Percentiles rank a stretch among this genome's conserved stretches.
phyloP scores from a whole-genome alignment of 176 grass and related monocot genomes.

The Microstegium vimineum region DNA sequence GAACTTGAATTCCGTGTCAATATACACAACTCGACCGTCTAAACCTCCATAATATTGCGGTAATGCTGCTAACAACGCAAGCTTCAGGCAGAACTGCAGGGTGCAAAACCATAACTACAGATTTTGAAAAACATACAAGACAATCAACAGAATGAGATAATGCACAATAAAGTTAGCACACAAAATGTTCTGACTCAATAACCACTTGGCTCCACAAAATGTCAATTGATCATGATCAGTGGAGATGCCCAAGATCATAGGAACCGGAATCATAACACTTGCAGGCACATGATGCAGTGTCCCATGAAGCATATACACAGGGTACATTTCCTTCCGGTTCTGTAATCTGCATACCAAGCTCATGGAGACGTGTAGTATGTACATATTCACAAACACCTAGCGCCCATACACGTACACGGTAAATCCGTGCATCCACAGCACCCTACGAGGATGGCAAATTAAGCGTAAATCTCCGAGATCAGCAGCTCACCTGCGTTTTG shows the following conservation, averaged over 20 bases:
- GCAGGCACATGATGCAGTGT: not conserved
- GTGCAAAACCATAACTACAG: not conserved
- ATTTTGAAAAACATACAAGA: not conserved
- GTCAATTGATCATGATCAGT: not conserved
- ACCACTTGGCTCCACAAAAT: not conserved
- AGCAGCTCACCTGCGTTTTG: constrained; percentile 72
- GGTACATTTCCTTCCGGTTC: not conserved
- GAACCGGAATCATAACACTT: not conserved
- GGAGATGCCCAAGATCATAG: not conserved
- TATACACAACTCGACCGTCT: constrained; percentile 74
- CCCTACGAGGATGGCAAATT: not conserved
- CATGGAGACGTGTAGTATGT: not conserved
- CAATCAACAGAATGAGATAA: not conserved
- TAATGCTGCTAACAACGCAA: constrained; percentile 69
- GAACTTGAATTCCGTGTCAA: constrained; percentile 95
- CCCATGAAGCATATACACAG: not conserved
- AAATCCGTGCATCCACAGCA: not conserved
- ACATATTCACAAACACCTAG: constrained; percentile 21
- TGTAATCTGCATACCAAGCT: not conserved
- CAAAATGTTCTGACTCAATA: not conserved
- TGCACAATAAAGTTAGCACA: not conserved
- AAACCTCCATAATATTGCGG: constrained; percentile 80
- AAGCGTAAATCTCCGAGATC: not conserved
- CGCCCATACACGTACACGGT: not conserved
- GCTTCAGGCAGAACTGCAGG: constrained; percentile 90